Base-by-base conservation (phyloP, 2,329 filamentous ascomycete genomes). In the Ophiostoma novo-ulmi region DNA sequence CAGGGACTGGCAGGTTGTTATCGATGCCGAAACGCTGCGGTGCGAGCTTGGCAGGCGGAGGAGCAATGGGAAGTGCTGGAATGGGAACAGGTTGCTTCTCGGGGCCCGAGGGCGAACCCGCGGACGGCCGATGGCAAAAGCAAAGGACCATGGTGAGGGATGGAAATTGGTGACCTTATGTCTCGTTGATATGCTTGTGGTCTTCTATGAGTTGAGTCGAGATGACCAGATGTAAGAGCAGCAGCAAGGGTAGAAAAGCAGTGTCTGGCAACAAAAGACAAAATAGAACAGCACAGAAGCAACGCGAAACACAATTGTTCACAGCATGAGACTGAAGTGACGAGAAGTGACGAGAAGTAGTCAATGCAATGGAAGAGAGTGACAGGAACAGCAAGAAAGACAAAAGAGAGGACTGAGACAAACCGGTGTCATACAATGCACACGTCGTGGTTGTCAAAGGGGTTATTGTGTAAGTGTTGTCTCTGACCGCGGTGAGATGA, bases 121-220 rank as follows among this genome's bases (percentile, higher is more conserved):
- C 35, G 31, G 71, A 66, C 7, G 69, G 31, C 36, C 63, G 65
- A 31, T 69, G 17, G 64, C 74, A 75, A 22, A 75, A 74, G 35
- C 74, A 75, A 41, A 71, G 70, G n/a, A 71, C 67, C 72, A 74
- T 74, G 22, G 39, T 41, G 1, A n/a, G 35, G 3, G 41, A 14
- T 65, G 14, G 55, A 26, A 39, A 17, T 7, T 39, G 44, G n/a
- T 48, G 44, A 7, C 17, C 44, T 7, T n/a, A 31, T 61, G 5
- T 64, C 14, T 5, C 26, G 52, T 58, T 58, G 44, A 48, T 48
- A 14, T 13, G n/a, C 17, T 20, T 48, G 44, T 48, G 17, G 17
- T 39, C 31, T 48, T n/a, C 44, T 48, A 20, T 3, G 44, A 39
- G 44, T 7, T n/a, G 44, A 48, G 44, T n/a, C 22, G 58, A 63